Evolutionary conservation across 2,329 filamentous ascomycete genomes (phyloP), one percentile per base, ranked within the genome.

Genomic region (Sclerotinia glacialis): DNA sequence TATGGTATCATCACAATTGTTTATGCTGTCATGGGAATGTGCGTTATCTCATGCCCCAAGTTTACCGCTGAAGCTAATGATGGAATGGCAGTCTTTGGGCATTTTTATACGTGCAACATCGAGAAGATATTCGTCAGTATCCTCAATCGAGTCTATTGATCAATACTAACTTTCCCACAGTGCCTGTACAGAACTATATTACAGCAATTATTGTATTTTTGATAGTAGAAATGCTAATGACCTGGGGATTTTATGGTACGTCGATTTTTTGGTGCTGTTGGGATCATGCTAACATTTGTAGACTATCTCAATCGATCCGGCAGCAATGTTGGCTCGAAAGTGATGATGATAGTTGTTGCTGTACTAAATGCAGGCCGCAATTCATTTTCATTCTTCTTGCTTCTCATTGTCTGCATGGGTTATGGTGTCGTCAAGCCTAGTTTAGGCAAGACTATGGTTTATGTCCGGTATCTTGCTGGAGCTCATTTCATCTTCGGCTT

Each of bases 341-440:
- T 89, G 7, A 83, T 98, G 66, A 90, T 99, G 79, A 87, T 97
- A 23, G 80, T 97, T 31, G 94, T 97, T n/a, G 93, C 93, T 47
- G 84, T 98, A 31, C 83, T 99, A 54, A 98, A 97, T 76, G 95
- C 95, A 6, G 93, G 89, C 66, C 86, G 95, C 70, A 99, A 98
- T 79, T 97, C 94, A 0, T 98, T 99, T 78, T 97, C 94, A 0
- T 99, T 99, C 83, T 99, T 99, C 83, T 83, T 99, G 60, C 85
- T 99, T 11, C 87, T 99, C 64, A 98, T 99, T 72, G 95, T 99
- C 42, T 99, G 95, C 78, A 99, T 99, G 95, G 95, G 95, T 42
- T 99, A 99, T 74, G 95, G 95, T 73, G 96, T 99, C 31, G 96
- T 99, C 71, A 98, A 98, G 80, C 91, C 89, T 2, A 92, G 90